Evolutionary conservation across 805 yeast species (phyloP).

Genomic region (Kodamaea nitidulidarum): DNA sequence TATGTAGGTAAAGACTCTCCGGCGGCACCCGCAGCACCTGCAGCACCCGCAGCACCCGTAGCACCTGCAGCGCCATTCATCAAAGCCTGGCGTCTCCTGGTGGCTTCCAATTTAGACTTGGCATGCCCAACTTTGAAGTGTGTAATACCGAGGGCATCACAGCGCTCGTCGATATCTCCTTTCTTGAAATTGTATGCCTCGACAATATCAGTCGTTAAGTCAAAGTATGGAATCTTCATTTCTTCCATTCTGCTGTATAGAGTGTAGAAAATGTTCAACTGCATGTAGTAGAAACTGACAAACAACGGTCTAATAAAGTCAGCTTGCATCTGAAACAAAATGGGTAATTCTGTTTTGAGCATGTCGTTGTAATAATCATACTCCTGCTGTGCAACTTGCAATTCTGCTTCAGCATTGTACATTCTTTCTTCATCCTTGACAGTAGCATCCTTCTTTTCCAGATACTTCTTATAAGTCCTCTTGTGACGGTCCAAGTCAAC

Average conservation of each 20-base stretch:
- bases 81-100: constrained; percentile 67
- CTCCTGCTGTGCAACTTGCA: constrained; percentile 90
- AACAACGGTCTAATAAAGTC: constrained; percentile 92
- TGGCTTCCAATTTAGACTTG: constrained; percentile 75
- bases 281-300: constrained; percentile 95
- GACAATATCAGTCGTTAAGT: constrained; percentile 75
- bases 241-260: constrained; percentile 88
- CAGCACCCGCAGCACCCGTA: constrained; percentile 19
- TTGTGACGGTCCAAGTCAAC: constrained; percentile 87
- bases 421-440: constrained; percentile 88
- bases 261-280: constrained; percentile 92
- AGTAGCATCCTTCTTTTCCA: constrained; percentile 76
- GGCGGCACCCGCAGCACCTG: constrained; percentile 15
- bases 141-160: constrained; percentile 86
- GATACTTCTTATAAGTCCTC: constrained; percentile 64
- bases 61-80: constrained; percentile 21
- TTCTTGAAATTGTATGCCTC: constrained; percentile 77
- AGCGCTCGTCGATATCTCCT: constrained; percentile 85
- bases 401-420: constrained; percentile 85
- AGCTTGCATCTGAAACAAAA: constrained; percentile 81
- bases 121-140: constrained; percentile 90
- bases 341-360: constrained; percentile 86
- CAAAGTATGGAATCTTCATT: constrained; percentile 95
- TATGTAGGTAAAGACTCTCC: constrained; percentile 26
- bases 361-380: constrained; percentile 93